Evolutionary conservation across 768 basidiomycete species (phyloP).

Genomic region (Termitomyces sp.): DNA sequence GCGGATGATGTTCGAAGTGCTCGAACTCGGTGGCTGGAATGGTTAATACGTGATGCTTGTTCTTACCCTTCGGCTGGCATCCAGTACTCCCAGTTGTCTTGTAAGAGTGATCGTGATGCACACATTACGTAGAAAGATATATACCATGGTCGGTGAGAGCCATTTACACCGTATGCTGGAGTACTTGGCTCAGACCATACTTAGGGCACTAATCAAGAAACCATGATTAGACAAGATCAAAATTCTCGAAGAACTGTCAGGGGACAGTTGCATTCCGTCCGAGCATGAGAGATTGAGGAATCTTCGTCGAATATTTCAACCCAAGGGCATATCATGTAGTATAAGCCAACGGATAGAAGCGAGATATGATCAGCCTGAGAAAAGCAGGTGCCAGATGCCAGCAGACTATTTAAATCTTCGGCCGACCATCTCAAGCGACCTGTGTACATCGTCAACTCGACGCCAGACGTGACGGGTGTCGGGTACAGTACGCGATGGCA

Average conservation of each 20-base stretch:
- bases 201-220: not conserved
- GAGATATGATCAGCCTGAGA: not conserved
- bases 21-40: not conserved
- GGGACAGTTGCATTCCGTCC: not conserved
- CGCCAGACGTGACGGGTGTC: not conserved
- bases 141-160: not conserved
- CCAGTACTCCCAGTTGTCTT: too few species aligned
- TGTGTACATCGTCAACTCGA: not conserved
- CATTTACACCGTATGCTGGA: too few species aligned
- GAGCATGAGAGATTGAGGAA: not conserved
- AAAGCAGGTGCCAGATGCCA: too few species aligned
- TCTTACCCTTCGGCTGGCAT: too few species aligned
- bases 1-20: too few species aligned
- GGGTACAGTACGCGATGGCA: not conserved
- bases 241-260: not conserved
- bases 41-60: not conserved
- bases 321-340: not conserved
- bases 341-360: not conserved
- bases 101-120: not conserved
- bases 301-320: not conserved
- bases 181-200: too few species aligned
- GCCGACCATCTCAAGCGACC: not conserved
- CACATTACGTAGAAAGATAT: not conserved
- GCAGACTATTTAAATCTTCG: too few species aligned
- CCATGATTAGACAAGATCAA: not conserved